phyloP scores from a whole-genome alignment of 2,329 filamentous ascomycete genomes.

The Paecilomyces sp. region DNA sequence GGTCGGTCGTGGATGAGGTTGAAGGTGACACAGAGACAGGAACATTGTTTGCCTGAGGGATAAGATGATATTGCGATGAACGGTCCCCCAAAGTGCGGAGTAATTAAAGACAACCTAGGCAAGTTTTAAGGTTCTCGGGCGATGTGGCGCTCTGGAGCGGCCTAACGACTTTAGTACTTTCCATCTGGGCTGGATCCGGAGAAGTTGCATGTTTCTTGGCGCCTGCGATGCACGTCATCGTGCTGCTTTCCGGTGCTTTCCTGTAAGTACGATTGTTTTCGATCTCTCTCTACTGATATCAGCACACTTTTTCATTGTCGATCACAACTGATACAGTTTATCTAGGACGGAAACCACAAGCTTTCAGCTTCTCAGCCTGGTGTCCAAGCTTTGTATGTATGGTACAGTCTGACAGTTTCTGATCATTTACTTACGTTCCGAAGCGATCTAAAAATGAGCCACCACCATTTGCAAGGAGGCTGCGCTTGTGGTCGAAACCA shows the following conservation, averaged over 20 bases:
- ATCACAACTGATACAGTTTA: not conserved
- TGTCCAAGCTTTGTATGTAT: not conserved
- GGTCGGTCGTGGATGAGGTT: not conserved
- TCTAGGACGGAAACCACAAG: not conserved
- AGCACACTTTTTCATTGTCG: not conserved
- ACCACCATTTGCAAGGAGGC: slow-evolving; percentile 59
- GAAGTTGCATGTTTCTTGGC: not conserved
- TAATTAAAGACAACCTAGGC: not conserved
- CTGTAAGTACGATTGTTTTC: not conserved
- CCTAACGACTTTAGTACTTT: not conserved
- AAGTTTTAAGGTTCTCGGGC: not conserved
- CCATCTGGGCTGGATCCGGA: not conserved
- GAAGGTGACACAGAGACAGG: not conserved
- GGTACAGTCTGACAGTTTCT: not conserved
- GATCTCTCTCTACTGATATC: not conserved
- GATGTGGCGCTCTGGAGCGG: not conserved
- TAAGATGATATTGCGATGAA: not conserved
- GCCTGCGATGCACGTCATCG: not conserved
- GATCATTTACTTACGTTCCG: not conserved
- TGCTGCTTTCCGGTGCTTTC: not conserved
- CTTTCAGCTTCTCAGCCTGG: not conserved
- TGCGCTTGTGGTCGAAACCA: slow-evolving; percentile 83
- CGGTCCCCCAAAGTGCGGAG: not conserved
- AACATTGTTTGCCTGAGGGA: not conserved
- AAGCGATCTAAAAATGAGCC: slow-evolving; percentile 8